These are phyloP conservation scores for Fraxinus platypoda DNA, from an alignment of 305 asterid genomes.

Conservation along the genomic window DNA sequence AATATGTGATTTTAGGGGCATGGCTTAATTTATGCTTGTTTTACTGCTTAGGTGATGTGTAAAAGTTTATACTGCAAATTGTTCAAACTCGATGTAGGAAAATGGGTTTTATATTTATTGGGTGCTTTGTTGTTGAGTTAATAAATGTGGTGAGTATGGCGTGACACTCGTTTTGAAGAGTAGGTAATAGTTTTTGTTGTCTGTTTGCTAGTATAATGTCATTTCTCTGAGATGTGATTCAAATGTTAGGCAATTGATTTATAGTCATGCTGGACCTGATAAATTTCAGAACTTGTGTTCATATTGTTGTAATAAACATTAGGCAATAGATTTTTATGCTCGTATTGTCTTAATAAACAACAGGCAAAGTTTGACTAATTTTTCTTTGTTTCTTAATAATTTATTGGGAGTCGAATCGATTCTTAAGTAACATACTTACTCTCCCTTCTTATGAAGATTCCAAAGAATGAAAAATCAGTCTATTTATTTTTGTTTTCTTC, in stretches of 20 bases:
- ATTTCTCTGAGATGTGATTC: background rate
- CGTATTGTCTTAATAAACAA: background rate
- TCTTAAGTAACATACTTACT: background rate
- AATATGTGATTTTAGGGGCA: background rate
- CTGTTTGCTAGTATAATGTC: slow-evolving; percentile 3
- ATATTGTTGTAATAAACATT: background rate
- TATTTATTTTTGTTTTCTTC: background rate
- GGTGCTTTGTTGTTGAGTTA: background rate
- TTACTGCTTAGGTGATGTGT: background rate
- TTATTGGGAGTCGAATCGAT: background rate
- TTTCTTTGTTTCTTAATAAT: background rate
- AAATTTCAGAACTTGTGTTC: background rate
- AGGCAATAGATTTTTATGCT: background rate
- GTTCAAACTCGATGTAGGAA: background rate
- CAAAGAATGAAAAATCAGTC: background rate
- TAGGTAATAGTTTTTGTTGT: background rate
- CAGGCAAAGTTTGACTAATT: background rate
- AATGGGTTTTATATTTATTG: background rate
- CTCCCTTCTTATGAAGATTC: background rate
- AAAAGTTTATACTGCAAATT: background rate
- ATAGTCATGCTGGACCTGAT: slow-evolving; percentile 1
- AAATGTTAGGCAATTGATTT: background rate
- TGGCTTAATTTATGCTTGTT: background rate
- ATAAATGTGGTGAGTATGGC: background rate
- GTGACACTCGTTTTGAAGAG: slow-evolving; percentile 4